These are phyloP conservation scores for Citrus reticulata DNA, from an alignment of 345 rosid species.

Conservation along the genomic window DNA sequence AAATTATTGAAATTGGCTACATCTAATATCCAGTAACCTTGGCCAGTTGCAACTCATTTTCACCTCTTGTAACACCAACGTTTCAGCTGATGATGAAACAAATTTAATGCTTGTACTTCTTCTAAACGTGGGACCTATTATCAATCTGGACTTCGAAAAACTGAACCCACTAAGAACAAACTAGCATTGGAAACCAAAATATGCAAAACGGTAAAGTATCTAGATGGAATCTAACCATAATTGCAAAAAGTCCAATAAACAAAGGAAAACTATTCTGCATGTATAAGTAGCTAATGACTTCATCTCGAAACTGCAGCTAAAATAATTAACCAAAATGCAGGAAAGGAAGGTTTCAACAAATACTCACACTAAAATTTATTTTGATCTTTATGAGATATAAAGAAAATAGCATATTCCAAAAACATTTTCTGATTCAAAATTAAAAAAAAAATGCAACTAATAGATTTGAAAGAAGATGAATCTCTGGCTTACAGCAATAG, in stretches of 20 bases:
- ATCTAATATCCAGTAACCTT: not conserved
- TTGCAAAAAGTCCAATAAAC: not conserved
- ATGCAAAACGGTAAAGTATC: not conserved
- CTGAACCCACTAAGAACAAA: not conserved
- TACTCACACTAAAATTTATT: not conserved
- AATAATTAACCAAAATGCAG: not conserved
- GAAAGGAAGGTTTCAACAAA: not conserved
- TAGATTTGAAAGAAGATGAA: constrained; percentile 26
- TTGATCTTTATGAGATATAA: not conserved
- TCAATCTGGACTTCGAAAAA: not conserved
- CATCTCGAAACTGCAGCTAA: not conserved
- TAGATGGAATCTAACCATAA: not conserved
- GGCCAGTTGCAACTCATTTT: not conserved
- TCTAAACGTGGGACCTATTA: not conserved
- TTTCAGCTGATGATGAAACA: not conserved
- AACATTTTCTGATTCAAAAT: not conserved
- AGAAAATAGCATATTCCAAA: not conserved
- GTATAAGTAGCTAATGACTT: not conserved
- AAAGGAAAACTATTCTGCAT: not conserved
- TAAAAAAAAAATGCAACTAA: constrained; percentile 14
- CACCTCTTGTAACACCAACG: not conserved
- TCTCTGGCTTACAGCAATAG: constrained; percentile 78
- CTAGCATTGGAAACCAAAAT: not conserved
- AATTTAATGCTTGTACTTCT: not conserved
- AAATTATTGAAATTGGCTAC: not conserved